Evolutionary conservation across 2,329 filamentous ascomycete genomes (phyloP), one percentile per base, ranked within the genome.

Genomic region (Fusarium dlaminii): DNA sequence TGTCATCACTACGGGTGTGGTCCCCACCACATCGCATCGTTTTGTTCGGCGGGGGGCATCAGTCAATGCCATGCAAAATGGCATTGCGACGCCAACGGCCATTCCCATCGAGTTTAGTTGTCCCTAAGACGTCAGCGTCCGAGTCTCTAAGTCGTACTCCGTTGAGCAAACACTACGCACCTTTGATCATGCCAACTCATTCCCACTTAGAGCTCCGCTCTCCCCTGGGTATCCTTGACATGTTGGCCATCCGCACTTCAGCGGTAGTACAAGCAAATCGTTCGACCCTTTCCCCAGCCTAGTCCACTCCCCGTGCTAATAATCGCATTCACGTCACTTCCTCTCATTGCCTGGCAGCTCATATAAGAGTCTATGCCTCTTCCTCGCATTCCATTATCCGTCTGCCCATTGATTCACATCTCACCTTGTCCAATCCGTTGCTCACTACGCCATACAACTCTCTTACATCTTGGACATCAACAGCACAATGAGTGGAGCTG

Each of bases 401-500:
- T 60, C 59, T n/a, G 54, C 15, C 66, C 70, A 72, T 70, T 66
- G 66, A 66, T 56, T 69, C 63, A 40, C 54, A 57, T 39, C 59
- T 48, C 55, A 65, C 39, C 62, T 63, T 68, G 29, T 45, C 64
- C 54, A 52, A 61, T 55, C 52, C 64, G 22, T 66, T 54, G 39
- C 59, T 37, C 51, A 46, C 34, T 57, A 29, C 40, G 48, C 46
- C 34, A 43, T 39, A 68, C 52, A 56, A 57, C 39, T 60, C n/a
- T 65, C 58, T 46, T 40, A 66, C 45, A 27, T 54, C 43, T 55
- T 64, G 62, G 61, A 55, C 51, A 52, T 67, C 72, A 60, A 65
- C 58, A 54, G 60, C 72, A 72, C 64, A 73, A 81, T 81, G 80
- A 80, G 79, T 52, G 78, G 80, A 63, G 77, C 82, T 72, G 84